phyloP scores from a whole-genome alignment of 257 asterid species.

The Leonotis leonurus region DNA sequence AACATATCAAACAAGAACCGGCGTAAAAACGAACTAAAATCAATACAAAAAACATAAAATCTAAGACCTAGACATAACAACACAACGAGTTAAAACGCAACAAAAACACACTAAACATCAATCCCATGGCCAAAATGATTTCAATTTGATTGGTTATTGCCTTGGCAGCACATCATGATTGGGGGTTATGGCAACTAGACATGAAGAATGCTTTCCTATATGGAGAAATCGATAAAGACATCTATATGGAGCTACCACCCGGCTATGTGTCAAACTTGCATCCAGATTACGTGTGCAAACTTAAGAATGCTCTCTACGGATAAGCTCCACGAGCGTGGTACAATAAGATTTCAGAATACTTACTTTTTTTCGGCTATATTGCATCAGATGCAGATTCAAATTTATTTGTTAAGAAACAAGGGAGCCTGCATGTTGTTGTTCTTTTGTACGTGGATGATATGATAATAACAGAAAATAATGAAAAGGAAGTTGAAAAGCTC shows the following conservation, averaged over 20 bases:
- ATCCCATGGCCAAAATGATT: background rate
- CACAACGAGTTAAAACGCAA: too few species aligned
- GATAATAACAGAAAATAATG: constrained; percentile 12
- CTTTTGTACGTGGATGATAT: constrained; percentile 13
- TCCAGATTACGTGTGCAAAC: background rate
- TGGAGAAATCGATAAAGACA: background rate
- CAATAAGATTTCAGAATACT: constrained; percentile 1
- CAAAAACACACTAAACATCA: too few species aligned
- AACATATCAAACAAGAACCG: too few species aligned
- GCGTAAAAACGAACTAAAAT: too few species aligned
- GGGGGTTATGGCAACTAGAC: background rate
- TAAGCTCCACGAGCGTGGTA: constrained; percentile 9
- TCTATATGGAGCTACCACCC: background rate
- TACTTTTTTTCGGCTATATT: background rate
- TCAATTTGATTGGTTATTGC: background rate
- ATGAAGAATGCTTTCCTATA: background rate
- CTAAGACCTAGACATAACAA: too few species aligned
- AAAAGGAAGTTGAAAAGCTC: background rate
- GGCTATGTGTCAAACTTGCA: background rate
- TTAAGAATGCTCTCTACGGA: background rate
- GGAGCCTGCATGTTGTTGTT: background rate
- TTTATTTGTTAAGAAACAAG: background rate
- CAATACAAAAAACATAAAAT: too few species aligned
- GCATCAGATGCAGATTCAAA: constrained; percentile 6
- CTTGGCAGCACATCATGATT: background rate